Conservation (phyloP, 768 basidiomycete genomes). For the Infundibulicybe gibba region DNA sequence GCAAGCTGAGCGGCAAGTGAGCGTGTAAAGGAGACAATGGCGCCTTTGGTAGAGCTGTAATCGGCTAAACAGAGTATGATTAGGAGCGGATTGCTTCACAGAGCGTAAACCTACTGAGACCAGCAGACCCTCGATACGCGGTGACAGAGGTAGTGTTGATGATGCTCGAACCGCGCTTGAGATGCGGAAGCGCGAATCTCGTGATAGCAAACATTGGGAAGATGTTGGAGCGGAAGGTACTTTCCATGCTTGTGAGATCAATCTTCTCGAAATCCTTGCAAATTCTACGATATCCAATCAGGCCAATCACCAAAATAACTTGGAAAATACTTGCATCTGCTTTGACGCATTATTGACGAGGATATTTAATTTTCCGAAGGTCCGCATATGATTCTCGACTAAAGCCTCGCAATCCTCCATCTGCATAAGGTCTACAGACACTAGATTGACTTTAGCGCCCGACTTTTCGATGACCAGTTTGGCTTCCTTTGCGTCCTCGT, state of each 20-base stretch:
- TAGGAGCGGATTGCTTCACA: constrained; percentile 11
- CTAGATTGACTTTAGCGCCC: constrained; percentile 29
- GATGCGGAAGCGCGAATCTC: constrained; percentile 53
- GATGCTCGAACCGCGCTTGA: constrained; percentile 54
- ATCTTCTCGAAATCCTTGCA: constrained; percentile 42
- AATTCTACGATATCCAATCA: constrained; percentile 22
- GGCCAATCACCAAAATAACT: constrained; percentile 3
- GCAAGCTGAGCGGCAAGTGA: constrained; percentile 49
- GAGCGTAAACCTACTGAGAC: constrained; percentile 18
- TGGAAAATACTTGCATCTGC: constrained; percentile 25
- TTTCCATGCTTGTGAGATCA: constrained; percentile 47
- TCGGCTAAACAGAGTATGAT: constrained; percentile 23
- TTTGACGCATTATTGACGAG: constrained; percentile 61
- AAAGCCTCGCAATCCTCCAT: constrained; percentile 36
- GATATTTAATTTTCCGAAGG: constrained; percentile 45
- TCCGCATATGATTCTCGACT: constrained; percentile 42
- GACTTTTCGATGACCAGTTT: constrained; percentile 44
- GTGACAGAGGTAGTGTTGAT: constrained; percentile 64
- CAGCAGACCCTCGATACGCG: constrained; percentile 36
- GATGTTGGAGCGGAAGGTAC: constrained; percentile 56
- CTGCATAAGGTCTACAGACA: constrained; percentile 38
- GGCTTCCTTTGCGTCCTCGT: constrained; percentile 47
- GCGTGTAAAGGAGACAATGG: constrained; percentile 54
- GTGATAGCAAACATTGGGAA: constrained; percentile 55
- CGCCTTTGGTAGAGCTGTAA: constrained; percentile 60